phyloP scores from a whole-genome alignment of 306 rosid species.

The Geum urbanum region DNA sequence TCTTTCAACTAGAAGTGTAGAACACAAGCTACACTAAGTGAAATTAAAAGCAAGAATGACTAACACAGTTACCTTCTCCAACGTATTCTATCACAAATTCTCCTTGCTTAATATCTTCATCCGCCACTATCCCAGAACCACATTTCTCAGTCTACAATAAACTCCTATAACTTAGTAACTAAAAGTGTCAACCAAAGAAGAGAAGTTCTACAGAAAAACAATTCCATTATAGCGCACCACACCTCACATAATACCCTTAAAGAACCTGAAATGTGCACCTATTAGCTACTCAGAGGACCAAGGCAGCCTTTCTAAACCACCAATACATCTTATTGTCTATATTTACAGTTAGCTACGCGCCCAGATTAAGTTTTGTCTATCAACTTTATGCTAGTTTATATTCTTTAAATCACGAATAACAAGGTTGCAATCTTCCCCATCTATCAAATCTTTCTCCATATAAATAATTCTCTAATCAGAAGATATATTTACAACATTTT shows the following conservation, averaged over 20 bases:
- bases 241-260: no score
- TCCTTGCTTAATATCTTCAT: slow-evolving; percentile 83
- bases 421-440: background rate
- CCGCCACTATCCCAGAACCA: slow-evolving; percentile 86
- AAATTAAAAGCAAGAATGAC: slow-evolving; percentile 1
- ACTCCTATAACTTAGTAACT: slow-evolving; percentile 20
- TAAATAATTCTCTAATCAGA: background rate
- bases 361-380: background rate
- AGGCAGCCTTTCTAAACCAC: no score
- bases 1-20: slow-evolving; percentile 5
- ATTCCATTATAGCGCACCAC: background rate
- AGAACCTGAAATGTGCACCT: no score
- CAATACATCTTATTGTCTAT: no score
- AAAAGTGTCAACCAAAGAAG: slow-evolving; percentile 2
- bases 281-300: no score
- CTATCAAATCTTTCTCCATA: background rate
- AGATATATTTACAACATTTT: background rate
- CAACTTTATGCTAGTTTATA: background rate
- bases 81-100: slow-evolving; percentile 93
- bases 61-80: slow-evolving; percentile 68
- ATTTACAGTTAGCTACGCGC: background rate
- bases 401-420: background rate
- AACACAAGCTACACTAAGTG: background rate
- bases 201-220: slow-evolving; percentile 7
- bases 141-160: slow-evolving; percentile 87